Conservation (phyloP, 2,329 filamentous ascomycete species). For the Talaromyces sp. region DNA sequence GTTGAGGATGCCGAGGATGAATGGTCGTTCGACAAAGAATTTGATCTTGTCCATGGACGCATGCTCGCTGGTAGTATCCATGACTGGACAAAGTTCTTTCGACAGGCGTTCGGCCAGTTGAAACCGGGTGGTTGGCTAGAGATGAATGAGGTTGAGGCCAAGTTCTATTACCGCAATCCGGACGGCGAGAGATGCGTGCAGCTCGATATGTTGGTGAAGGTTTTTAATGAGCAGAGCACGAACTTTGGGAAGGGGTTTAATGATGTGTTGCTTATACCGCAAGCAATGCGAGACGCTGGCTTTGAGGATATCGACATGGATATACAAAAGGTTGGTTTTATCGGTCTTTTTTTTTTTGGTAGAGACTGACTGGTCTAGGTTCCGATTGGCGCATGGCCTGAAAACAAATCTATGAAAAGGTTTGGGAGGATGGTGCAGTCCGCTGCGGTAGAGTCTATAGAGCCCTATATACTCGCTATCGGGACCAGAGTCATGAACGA, state of each 20-base stretch:
- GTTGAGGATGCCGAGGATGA: slow-evolving; percentile 29
- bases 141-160: slow-evolving; percentile 24
- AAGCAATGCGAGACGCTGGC: slow-evolving; percentile 27
- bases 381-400: slow-evolving; percentile 29
- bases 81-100: slow-evolving; percentile 20
- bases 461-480: slow-evolving; percentile 21
- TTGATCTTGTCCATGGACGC: slow-evolving; percentile 31
- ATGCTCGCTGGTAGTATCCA: slow-evolving; percentile 23
- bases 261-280: slow-evolving; percentile 19
- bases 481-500: slow-evolving; percentile 24
- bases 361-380: slow-evolving; percentile 18
- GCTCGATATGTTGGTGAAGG: slow-evolving; percentile 20
- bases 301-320: slow-evolving; percentile 30
- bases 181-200: slow-evolving; percentile 17
- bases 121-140: slow-evolving; percentile 28
- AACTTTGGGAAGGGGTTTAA: slow-evolving; percentile 7
- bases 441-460: slow-evolving; percentile 21
- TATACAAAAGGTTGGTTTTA: slow-evolving; percentile 19
- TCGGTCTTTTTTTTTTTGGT: not conserved
- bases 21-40: slow-evolving; percentile 24
- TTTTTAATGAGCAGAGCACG: slow-evolving; percentile 21
- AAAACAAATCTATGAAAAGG: slow-evolving; percentile 25
- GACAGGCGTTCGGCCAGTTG: slow-evolving; percentile 21
- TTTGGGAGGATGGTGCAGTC: slow-evolving; percentile 35
- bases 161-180: slow-evolving; percentile 20